These are phyloP conservation scores for Penicillium nordicum DNA, from an alignment of 2,329 filamentous ascomycete species.

Conservation along the genomic window DNA sequence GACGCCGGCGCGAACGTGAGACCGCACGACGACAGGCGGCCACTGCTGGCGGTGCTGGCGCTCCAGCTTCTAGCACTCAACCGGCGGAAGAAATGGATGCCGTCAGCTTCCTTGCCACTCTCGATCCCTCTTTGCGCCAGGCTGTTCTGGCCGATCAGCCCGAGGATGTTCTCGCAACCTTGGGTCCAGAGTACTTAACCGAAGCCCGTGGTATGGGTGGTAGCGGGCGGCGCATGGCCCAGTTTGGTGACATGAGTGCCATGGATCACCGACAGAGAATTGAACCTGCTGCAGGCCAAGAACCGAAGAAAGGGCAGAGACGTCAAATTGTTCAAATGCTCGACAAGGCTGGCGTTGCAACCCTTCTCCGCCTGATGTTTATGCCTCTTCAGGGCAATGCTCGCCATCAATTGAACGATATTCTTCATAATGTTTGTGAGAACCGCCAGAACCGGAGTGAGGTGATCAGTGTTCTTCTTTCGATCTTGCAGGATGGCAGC, in stretches of 20 bases:
- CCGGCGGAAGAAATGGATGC: constrained; percentile 79
- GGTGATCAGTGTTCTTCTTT: constrained; percentile 85
- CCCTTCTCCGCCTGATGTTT: constrained; percentile 97
- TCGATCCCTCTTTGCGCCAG: constrained; percentile 78
- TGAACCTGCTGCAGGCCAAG: constrained; percentile 45
- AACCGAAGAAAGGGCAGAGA: constrained; percentile 63
- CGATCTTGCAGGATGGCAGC: constrained; percentile 93
- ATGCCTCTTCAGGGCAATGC: constrained; percentile 87
- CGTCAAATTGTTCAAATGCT: constrained; percentile 92
- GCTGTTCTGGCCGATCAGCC: constrained; percentile 89
- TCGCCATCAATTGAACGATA: constrained; percentile 76
- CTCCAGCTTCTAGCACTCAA: constrained; percentile 37
- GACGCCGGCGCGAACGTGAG: constrained; percentile 81
- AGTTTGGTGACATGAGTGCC: constrained; percentile 47
- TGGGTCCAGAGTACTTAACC: constrained; percentile 80
- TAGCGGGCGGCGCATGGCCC: constrained; percentile 54
- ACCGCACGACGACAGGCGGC: constrained; percentile 64
- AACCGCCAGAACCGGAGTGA: constrained; percentile 95
- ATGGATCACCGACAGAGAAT: constrained; percentile 37
- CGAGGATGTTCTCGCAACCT: constrained; percentile 75
- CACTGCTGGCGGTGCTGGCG: constrained; percentile 42
- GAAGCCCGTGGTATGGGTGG: constrained; percentile 73
- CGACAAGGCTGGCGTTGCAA: constrained; percentile 91
- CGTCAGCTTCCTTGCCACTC: constrained; percentile 85
- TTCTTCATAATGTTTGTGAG: constrained; percentile 87